These are phyloP conservation scores for Carex myosuroides DNA, from an alignment of 176 grass and related monocot genomes.

Conservation along the genomic window DNA sequence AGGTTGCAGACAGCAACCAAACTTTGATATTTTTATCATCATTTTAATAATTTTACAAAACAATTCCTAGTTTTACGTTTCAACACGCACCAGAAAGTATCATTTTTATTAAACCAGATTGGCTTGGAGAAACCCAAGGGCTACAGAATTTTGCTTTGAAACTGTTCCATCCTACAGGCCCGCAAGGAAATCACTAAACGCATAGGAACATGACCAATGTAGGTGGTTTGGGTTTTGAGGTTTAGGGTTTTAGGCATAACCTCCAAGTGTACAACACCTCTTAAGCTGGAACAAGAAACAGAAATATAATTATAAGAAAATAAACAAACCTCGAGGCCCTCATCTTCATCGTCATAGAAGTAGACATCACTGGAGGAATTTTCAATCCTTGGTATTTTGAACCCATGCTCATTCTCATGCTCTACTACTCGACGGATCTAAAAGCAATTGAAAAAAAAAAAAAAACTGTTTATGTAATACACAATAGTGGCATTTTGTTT, in stretches of 20 bases:
- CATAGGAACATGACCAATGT: not conserved
- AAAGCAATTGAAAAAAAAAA: constrained; percentile 3
- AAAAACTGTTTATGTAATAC: not conserved
- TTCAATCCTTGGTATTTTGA: constrained; percentile 23
- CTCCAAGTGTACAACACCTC: not conserved
- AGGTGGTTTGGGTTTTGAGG: not conserved
- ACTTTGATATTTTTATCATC: not conserved
- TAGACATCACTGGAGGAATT: constrained; percentile 13
- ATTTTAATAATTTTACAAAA: not conserved
- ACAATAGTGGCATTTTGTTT: too few relatives aligned
- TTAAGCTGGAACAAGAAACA: not conserved
- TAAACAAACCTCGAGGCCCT: constrained; percentile 34
- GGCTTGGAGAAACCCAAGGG: not conserved
- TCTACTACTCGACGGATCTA: constrained; percentile 35
- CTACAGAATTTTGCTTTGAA: not conserved
- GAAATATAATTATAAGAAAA: not conserved
- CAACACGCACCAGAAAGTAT: not conserved
- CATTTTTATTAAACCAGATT: not conserved
- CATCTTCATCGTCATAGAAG: constrained; percentile 22
- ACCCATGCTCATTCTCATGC: constrained; percentile 41
- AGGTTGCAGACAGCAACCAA: not conserved
- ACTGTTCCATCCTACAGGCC: not conserved
- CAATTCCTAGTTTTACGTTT: not conserved
- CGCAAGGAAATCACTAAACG: not conserved
- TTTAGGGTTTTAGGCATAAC: not conserved